Percentiles rank a stretch among this genome's conserved stretches.
Conservation (phyloP, 2,329 filamentous ascomycete species). For the Fusarium heterosporum region DNA sequence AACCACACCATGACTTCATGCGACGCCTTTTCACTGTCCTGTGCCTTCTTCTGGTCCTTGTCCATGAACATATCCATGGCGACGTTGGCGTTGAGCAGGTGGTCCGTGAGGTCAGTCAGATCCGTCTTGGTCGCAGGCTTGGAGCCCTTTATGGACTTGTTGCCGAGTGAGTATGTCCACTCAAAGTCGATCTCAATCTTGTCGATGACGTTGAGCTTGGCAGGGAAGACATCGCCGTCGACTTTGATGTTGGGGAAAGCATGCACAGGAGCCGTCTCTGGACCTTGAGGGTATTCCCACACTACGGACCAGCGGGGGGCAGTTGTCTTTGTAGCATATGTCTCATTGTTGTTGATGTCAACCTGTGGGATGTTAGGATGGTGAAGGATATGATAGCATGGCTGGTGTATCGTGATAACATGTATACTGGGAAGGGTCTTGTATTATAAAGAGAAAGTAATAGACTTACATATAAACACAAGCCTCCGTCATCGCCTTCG, state of each 20-base stretch:
- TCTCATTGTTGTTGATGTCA: constrained; percentile 62
- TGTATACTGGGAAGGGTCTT: not conserved
- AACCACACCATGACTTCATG: constrained; percentile 71
- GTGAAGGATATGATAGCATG: not conserved
- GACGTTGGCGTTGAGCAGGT: constrained; percentile 65
- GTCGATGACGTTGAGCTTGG: constrained; percentile 53
- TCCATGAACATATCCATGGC: constrained; percentile 71
- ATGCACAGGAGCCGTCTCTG: constrained; percentile 60
- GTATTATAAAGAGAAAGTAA: constrained; percentile 1
- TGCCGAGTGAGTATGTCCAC: constrained; percentile 64
- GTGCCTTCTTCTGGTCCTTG: constrained; percentile 54
- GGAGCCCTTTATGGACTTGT: constrained; percentile 56
- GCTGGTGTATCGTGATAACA: not conserved
- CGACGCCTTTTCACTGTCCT: constrained; percentile 55
- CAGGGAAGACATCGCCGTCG: constrained; percentile 58
- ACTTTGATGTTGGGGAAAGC: constrained; percentile 66
- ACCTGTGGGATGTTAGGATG: constrained; percentile 52
- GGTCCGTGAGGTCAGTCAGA: constrained; percentile 48
- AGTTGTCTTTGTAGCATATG: constrained; percentile 59
- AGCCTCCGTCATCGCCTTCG: constrained; percentile 51
- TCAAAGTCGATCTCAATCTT: constrained; percentile 58
- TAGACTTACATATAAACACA: constrained; percentile 66
- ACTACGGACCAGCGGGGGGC: constrained; percentile 65
- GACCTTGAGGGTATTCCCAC: constrained; percentile 62
- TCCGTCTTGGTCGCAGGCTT: constrained; percentile 52